Evolutionary conservation across 768 basidiomycete genomes (phyloP).

Genomic region (Daedalea quercina): DNA sequence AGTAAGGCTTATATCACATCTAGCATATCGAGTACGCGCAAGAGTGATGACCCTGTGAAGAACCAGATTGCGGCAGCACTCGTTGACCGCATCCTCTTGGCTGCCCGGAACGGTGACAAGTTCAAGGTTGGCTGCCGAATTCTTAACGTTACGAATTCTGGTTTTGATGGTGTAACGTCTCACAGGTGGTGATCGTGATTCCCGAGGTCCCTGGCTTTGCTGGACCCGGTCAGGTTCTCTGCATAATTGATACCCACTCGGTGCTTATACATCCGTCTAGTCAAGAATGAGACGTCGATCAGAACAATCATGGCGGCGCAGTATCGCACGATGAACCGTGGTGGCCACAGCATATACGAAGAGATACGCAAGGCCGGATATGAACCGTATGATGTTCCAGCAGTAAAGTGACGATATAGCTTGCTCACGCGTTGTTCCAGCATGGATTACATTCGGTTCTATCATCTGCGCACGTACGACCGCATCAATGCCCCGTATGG

Average conservation of each 20-base stretch:
- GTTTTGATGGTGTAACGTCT: not conserved
- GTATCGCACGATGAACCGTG: conserved; percentile 85
- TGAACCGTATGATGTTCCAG: conserved; percentile 53
- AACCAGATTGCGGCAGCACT: conserved; percentile 84
- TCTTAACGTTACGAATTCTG: no score
- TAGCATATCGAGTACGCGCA: conserved; percentile 71
- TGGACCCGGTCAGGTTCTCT: conserved; percentile 30
- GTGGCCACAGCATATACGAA: conserved; percentile 82
- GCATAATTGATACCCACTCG: not conserved
- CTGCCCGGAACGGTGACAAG: conserved; percentile 58
- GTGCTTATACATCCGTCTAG: conserved; percentile 28
- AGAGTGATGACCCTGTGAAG: conserved; percentile 47
- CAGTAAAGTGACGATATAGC: not conserved
- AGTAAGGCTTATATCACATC: no score
- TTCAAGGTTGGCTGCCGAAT: conserved; percentile 62
- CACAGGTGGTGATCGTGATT: conserved; percentile 76
- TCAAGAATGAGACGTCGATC: conserved; percentile 56
- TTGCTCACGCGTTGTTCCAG: conserved; percentile 27
- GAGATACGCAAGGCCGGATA: conserved; percentile 68
- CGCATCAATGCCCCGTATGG: conserved; percentile 75
- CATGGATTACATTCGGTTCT: conserved; percentile 84
- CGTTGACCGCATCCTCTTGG: conserved; percentile 79
- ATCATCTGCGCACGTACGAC: conserved; percentile 89
- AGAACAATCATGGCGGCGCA: conserved; percentile 87
- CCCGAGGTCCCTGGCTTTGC: conserved; percentile 92